These are phyloP conservation scores for Nothophoma quercina DNA, from an alignment of 2,329 filamentous ascomycete genomes.

Conservation along the genomic window DNA sequence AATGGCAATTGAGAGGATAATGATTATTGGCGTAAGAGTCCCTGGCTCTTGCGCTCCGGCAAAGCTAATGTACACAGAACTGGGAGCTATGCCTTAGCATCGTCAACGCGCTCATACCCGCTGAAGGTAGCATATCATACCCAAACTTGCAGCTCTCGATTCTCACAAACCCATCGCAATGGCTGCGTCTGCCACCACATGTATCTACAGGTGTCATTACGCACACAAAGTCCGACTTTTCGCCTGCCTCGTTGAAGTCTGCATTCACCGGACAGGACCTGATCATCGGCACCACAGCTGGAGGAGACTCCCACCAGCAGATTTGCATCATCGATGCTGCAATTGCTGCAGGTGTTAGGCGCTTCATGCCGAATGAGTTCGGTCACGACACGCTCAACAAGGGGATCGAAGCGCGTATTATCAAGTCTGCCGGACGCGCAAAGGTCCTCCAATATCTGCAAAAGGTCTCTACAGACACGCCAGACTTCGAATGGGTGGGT, in stretches of 20 bases:
- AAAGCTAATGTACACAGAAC: conserved; percentile 31
- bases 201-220: conserved; percentile 17
- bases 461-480: conserved; percentile 9
- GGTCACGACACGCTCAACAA: conserved; percentile 46
- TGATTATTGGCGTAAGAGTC: conserved; percentile 37
- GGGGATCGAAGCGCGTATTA: conserved; percentile 36
- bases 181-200: conserved; percentile 26
- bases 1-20: conserved; percentile 33
- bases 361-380: conserved; percentile 55
- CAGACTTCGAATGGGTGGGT: conserved; percentile 44
- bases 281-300: conserved; percentile 44
- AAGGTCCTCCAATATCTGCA: conserved; percentile 42
- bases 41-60: too few relatives aligned
- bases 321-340: conserved; percentile 50
- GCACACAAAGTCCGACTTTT: conserved; percentile 41
- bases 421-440: conserved; percentile 38
- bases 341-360: conserved; percentile 49
- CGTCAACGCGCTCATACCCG: conserved; percentile 29
- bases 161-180: conserved; percentile 37
- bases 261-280: conserved; percentile 49
- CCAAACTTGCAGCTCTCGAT: conserved; percentile 27
- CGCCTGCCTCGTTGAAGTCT: conserved; percentile 35
- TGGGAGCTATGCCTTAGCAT: conserved; percentile 34
- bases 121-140: not conserved
- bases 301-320: conserved; percentile 37